A percentile compares a stretch with the other conserved stretches of the same genome.
Evolutionary conservation across 192 early-diverging fungal genomes (phyloP).

Genomic region (Phlyctochytrium arcticum): DNA sequence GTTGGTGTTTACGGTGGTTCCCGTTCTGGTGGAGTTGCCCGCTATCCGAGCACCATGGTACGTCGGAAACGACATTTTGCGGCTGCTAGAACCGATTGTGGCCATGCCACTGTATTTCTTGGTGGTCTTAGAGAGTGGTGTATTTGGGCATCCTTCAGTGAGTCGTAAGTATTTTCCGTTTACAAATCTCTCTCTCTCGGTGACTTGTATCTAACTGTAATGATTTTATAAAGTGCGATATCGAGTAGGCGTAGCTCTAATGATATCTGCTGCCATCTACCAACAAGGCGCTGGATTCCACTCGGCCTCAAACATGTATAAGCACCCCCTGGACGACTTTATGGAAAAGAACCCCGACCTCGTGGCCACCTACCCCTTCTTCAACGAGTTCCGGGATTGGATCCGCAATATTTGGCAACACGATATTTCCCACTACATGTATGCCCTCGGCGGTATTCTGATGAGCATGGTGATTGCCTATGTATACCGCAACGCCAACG

Average conservation of each 20-base stretch:
- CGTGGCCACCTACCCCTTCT: slow-evolving; percentile 2
- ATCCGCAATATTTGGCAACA: slow-evolving; percentile 33
- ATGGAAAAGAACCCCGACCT: slow-evolving; percentile 5
- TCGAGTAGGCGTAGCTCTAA: slow-evolving; percentile 17
- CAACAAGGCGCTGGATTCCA: slow-evolving; percentile 41
- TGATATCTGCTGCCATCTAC: slow-evolving; percentile 26
- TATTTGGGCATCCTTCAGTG: not conserved
- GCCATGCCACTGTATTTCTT: slow-evolving; percentile 24
- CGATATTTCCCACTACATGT: slow-evolving; percentile 32
- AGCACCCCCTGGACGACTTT: slow-evolving; percentile 18
- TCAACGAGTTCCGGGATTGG: slow-evolving; percentile 23
- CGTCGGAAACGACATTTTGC: slow-evolving; percentile 23
- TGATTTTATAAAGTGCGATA: not conserved
- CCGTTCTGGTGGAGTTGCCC: slow-evolving; percentile 24
- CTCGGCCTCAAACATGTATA: slow-evolving; percentile 35
- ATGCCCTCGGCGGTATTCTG: slow-evolving; percentile 30
- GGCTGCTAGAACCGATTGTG: slow-evolving; percentile 31
- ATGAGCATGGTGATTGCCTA: slow-evolving; percentile 14
- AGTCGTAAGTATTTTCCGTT: not conserved
- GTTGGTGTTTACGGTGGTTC: slow-evolving; percentile 27
- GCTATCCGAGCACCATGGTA: slow-evolving; percentile 14
- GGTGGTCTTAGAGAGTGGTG: slow-evolving; percentile 13
- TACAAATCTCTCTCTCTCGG: not conserved
- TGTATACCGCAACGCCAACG: slow-evolving; percentile 7
- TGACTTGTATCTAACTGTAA: not conserved